Base-by-base conservation (phyloP, 192 early-diverging fungal genomes). In the Coemansia sp. region DNA sequence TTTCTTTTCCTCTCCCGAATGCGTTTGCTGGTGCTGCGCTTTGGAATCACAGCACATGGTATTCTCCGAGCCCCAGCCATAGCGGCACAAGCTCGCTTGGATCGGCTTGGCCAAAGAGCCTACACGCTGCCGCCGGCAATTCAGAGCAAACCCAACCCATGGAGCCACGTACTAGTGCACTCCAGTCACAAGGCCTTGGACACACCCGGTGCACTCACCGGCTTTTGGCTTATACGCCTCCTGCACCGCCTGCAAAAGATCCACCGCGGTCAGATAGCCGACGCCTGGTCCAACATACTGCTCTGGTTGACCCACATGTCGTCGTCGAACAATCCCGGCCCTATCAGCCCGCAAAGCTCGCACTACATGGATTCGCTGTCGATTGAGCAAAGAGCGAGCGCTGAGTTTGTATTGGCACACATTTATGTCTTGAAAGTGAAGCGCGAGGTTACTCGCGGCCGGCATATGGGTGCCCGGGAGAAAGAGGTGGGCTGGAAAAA, bases 361-460 rank as follows among this genome's bases (percentile, higher is more conserved):
- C 46, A 50, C 10, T 39, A 73, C 14, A 40, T 63, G 13, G 37
- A 63, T 21, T 5, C 6, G 0, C 56, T 73, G 24, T 34, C 65
- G 3, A 37, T 11, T 13, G 26, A 38, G n/a, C 43, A 59, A 23
- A 35, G 20, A 13, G 14, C 33, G n/a, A 28, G 35, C 4, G 36
- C 56, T 2, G 65, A 77, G 43, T 10, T 73, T 3, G 38, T 67
- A 0, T 59, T 63, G 26, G 62, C 70, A 8, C 76, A 78, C 39
- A 43, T 70, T 2, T 63, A 53, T 3, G 24, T 46, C 39, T 55
- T 65, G 6, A 31, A 63, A 14, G 38, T 73, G 6, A 64, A 62
- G 36, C 9, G 20, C 23, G 56, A 66, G 55, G 20, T 59, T 10
- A 67, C 63, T 13, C 70, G 67, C 28, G 70, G 70, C 0, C 36